Evolutionary conservation across 352 stramenopile species (phyloP), one percentile per base, ranked within the genome.

Genomic region (Phytophthora pini): DNA sequence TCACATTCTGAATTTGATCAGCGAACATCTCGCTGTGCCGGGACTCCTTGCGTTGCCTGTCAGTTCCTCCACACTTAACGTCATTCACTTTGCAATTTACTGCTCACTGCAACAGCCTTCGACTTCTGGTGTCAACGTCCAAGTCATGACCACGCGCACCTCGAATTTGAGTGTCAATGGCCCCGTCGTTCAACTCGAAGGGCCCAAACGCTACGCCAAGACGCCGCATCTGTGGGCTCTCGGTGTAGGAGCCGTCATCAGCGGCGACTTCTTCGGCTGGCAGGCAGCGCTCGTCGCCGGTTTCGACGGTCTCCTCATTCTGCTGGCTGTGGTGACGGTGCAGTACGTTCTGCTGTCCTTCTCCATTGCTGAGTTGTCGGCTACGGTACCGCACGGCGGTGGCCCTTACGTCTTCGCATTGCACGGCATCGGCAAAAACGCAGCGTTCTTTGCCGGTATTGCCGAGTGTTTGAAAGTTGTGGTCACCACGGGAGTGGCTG

Each of bases 211-310:
- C 39, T 87, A 82, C 36, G 80, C 80, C 47, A 84, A 84, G 56
- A 73, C 56, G 1, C 77, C 77, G 52, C 80, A 89, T 48, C 77
- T 89, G 47, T 89, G 80, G 80, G 73, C 73, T 1, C 61, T 89
- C 1, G 80, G 80, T n/a, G 80, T 89, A 9, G 80, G 80, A 31
- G 76, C 80, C 11, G 80, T 89, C 54, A 81, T 89, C 68, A 77
- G 63, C 3, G 80, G 80, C 26, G 78, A 89, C 52, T 89, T 87
- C 51, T 89, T 84, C 68, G 80, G 80, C 36, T 89, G 80, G 80
- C 77, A 89, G 40, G 53, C 76, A 10, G 76, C 72, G 12, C 62
- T 89, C 15, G 66, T 81, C 52, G 75, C 80, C 13, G 80, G 80
- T 50, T 89, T 87, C 56, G 71, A 84, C 48, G 80, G 80, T 4